phyloP scores from a whole-genome alignment of 2,329 filamentous ascomycete species.

The Aspergillus japonicus region DNA sequence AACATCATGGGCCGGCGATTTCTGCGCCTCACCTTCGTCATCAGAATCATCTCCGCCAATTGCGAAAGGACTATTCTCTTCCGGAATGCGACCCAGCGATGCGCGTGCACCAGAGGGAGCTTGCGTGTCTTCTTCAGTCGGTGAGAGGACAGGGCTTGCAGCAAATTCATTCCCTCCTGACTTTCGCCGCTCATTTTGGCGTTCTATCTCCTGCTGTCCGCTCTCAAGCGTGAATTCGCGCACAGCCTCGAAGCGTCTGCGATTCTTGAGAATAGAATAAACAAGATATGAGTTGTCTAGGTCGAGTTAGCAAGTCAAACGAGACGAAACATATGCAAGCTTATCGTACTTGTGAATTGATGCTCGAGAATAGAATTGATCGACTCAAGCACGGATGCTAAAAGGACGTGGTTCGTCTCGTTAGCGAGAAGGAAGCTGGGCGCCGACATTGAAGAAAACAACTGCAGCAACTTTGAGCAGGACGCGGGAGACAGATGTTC shows the following conservation, averaged over 20 bases:
- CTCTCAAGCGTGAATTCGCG: slow-evolving; percentile 88
- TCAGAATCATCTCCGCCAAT: slow-evolving; percentile 78
- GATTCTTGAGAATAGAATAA: slow-evolving; percentile 74
- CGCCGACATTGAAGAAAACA: slow-evolving; percentile 89
- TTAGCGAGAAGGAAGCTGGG: slow-evolving; percentile 90
- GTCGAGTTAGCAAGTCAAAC: slow-evolving; percentile 21
- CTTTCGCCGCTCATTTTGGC: slow-evolving; percentile 69
- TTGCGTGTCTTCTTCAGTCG: slow-evolving; percentile 42
- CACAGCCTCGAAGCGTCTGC: slow-evolving; percentile 79
- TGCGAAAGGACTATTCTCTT: slow-evolving; percentile 78
- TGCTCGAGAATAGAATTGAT: slow-evolving; percentile 90
- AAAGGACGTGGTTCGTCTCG: slow-evolving; percentile 79
- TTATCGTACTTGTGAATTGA: slow-evolving; percentile 68
- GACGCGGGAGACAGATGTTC: slow-evolving; percentile 72
- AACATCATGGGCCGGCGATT: slow-evolving; percentile 59
- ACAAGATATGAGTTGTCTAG: slow-evolving; percentile 78
- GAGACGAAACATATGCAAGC: not conserved
- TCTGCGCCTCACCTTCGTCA: slow-evolving; percentile 58
- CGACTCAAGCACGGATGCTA: slow-evolving; percentile 80
- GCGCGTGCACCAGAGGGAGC: slow-evolving; percentile 53
- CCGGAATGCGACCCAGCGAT: slow-evolving; percentile 67
- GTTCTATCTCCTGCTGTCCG: slow-evolving; percentile 86
- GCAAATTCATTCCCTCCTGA: slow-evolving; percentile 49
- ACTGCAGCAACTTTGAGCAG: slow-evolving; percentile 78
- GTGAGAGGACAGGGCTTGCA: slow-evolving; percentile 36